phyloP scores from a whole-genome alignment of 768 basidiomycete species.

The Fibroporia radiculosa region DNA sequence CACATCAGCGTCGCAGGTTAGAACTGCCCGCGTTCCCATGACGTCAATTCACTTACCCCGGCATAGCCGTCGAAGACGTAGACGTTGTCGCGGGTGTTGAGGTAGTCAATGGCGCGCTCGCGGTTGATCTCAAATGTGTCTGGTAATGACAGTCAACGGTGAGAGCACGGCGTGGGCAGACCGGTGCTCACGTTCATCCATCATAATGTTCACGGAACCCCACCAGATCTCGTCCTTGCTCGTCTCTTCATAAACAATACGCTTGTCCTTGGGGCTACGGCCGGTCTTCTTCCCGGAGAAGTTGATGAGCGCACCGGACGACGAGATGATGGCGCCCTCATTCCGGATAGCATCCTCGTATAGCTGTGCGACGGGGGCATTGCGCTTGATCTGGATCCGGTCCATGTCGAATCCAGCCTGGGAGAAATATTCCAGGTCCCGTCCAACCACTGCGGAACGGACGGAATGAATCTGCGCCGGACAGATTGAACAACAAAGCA shows the following conservation, averaged over 20 bases:
- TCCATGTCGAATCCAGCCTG: conserved; percentile 99
- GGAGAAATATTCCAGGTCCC: conserved; percentile 94
- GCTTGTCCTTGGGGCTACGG: conserved; percentile 97
- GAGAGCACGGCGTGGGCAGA: not conserved
- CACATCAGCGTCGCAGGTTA: not conserved
- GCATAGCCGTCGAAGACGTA: conserved; percentile 97
- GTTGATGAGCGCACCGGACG: conserved; percentile 96
- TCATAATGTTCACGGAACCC: conserved; percentile 99
- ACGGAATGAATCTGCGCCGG: conserved; percentile 9
- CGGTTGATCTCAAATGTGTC: conserved; percentile 99
- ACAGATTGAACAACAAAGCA: not conserved
- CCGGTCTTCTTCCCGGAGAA: conserved; percentile 99
- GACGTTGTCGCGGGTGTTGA: conserved; percentile 97
- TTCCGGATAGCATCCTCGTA: conserved; percentile 99
- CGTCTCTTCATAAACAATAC: conserved; percentile 96
- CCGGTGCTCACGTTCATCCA: conserved; percentile 76
- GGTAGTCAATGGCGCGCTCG: conserved; percentile 97
- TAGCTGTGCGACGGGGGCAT: conserved; percentile 80
- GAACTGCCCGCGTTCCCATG: not conserved
- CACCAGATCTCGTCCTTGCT: conserved; percentile 98
- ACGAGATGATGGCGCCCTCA: conserved; percentile 97
- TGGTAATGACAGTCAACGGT: conserved; percentile 19
- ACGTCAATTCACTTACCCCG: conserved; percentile 45
- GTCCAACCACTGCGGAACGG: conserved; percentile 64
- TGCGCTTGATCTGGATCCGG: conserved; percentile 91